phyloP scores from a whole-genome alignment of 2,329 filamentous ascomycete genomes.

The Hypoxylon sp. region DNA sequence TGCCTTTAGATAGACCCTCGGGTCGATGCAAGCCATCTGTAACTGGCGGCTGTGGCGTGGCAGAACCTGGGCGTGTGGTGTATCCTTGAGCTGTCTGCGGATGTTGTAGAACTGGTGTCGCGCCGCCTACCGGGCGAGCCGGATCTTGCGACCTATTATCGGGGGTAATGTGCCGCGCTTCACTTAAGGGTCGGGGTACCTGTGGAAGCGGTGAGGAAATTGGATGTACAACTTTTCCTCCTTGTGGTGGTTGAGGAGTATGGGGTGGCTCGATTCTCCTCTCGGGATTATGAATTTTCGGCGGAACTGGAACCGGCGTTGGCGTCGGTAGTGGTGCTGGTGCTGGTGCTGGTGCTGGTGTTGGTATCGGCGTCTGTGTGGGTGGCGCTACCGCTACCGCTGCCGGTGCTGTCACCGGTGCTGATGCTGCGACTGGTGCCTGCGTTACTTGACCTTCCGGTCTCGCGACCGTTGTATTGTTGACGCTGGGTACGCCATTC shows the following conservation, averaged over 20 bases:
- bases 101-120: constrained; percentile 58
- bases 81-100: constrained; percentile 56
- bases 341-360: constrained; percentile 26
- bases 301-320: constrained; percentile 39
- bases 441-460: constrained; percentile 45
- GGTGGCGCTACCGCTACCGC: constrained; percentile 20
- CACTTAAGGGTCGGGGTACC: constrained; percentile 42
- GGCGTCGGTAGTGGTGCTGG: constrained; percentile 24
- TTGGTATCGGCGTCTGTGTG: constrained; percentile 15
- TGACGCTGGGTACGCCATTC: constrained; percentile 36
- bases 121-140: constrained; percentile 40
- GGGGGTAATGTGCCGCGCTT: constrained; percentile 47
- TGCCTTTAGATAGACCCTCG: constrained; percentile 53
- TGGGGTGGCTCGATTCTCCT: constrained; percentile 43
- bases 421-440: constrained; percentile 23
- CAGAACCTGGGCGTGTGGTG: constrained; percentile 49
- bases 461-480: constrained; percentile 38
- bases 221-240: constrained; percentile 48
- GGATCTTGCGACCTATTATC: constrained; percentile 48
- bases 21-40: constrained; percentile 56
- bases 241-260: constrained; percentile 44
- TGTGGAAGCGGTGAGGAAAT: constrained; percentile 47
- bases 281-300: constrained; percentile 38
- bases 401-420: constrained; percentile 15
- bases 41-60: constrained; percentile 47